A percentile compares a stretch with the other conserved stretches of the same genome.
phyloP scores from a whole-genome alignment of 805 yeast species.

The Candida glaebosa region DNA sequence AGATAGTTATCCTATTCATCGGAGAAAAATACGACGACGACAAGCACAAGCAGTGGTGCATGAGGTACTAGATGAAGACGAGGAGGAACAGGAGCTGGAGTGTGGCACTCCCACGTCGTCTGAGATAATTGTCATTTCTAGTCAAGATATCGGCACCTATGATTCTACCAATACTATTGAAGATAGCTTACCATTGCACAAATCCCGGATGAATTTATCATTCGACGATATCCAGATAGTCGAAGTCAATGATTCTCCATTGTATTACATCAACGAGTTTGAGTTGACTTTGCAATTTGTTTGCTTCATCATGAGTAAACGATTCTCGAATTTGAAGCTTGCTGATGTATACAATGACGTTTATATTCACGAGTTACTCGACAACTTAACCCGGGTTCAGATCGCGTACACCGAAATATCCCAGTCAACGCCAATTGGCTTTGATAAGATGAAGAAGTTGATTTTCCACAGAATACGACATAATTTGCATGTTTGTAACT shows the following conservation, averaged over 20 bases:
- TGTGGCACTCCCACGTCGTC: not conserved
- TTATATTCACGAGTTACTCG: constrained; percentile 14
- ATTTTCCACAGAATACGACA: constrained; percentile 27
- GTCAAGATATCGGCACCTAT: constrained; percentile 5
- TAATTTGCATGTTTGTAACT: constrained; percentile 17
- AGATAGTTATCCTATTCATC: constrained; percentile 1
- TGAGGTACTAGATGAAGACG: not conserved
- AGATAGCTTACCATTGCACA: not conserved
- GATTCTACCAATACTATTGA: not conserved
- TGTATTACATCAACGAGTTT: constrained; percentile 18
- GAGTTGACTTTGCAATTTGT: constrained; percentile 23
- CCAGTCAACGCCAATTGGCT: constrained; percentile 1
- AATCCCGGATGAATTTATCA: not conserved
- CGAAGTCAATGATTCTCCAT: constrained; percentile 12
- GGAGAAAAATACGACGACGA: not conserved
- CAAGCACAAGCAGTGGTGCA: not conserved
- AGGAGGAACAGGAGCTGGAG: not conserved
- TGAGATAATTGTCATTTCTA: not conserved
- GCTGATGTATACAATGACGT: constrained; percentile 18
- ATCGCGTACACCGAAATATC: constrained; percentile 6
- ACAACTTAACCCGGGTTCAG: constrained; percentile 11
- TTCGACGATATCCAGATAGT: constrained; percentile 9
- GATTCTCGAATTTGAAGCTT: constrained; percentile 16
- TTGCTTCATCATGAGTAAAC: constrained; percentile 15
- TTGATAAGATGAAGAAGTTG: constrained; percentile 8